Base-by-base conservation (phyloP, 2,329 filamentous ascomycete genomes). In the Ophidiomyces ophidiicola region DNA sequence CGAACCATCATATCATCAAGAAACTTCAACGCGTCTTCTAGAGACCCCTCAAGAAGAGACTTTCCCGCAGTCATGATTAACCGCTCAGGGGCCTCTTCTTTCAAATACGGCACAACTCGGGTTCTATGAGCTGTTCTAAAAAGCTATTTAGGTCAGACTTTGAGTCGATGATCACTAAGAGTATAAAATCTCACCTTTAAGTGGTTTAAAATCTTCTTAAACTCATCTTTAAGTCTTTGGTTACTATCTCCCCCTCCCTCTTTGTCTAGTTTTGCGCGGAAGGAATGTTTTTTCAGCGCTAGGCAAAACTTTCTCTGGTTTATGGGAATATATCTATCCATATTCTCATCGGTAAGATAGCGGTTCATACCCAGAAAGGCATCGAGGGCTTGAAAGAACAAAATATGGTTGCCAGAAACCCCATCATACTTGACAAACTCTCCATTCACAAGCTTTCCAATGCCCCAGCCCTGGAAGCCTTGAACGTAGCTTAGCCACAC, bases 391-490 rank as follows among this genome's bases (percentile, higher is more conserved):
- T 26, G 24, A n/a, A 26, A 26, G n/a, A 26, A n/a, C 7, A 26
- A n/a, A 26, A 26, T n/a, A 29, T 62, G 58, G 35, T 58, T 62
- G 0, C 57, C 60, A 28, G 50, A 56, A 5, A 62, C 46, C 17
- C 60, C 60, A 41, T 59, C 53, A 32, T 50, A 59, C 32, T 56
- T 53, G 32, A 35, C 32, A 15, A 35, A n/a, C 32, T 35, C 15
- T 17, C 50, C 50, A 18, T 52, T 46, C 11, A 50, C 32, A 4
- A 46, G 45, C 4, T 51, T 42, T n/a, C 53, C 58, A 24, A 49
- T 45, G 3, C 54, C 59, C 59, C 60, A 63, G 7, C 47, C 58
- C 26, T 55, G 53, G 29, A 62, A 61, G 2, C 60, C 59, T 41
- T 61, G 59, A 1, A 58, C 48, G 32, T 54, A 49, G 8, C 43